Evolutionary conservation across 352 stramenopile species (phyloP).

Genomic region (Globisporangium sylvaticum): DNA sequence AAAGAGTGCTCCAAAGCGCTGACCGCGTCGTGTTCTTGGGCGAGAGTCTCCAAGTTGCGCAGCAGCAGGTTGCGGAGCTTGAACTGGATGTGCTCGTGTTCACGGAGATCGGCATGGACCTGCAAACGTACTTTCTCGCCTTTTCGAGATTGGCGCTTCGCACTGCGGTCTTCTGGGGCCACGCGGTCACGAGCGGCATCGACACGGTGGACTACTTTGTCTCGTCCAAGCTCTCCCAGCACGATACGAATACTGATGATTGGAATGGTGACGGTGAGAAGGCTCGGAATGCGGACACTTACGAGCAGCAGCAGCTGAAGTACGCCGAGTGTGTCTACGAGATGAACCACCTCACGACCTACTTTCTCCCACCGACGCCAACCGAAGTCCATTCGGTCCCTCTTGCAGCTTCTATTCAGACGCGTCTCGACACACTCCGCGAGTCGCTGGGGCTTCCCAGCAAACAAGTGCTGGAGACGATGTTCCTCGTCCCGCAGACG

Average conservation of each 20-base stretch:
- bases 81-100: slow-evolving; percentile 63
- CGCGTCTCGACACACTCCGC: slow-evolving; percentile 7
- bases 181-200: slow-evolving; percentile 55
- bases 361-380: slow-evolving; percentile 27
- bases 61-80: slow-evolving; percentile 26
- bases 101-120: slow-evolving; percentile 60
- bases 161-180: slow-evolving; percentile 53
- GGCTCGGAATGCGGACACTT: neutral
- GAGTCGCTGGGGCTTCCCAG: slow-evolving; percentile 15
- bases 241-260: neutral
- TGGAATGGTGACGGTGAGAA: neutral
- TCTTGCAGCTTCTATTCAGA: neutral
- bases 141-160: slow-evolving; percentile 44
- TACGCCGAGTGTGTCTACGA: slow-evolving; percentile 56
- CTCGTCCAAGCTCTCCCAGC: slow-evolving; percentile 43
- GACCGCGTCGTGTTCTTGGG: slow-evolving; percentile 16
- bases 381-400: neutral
- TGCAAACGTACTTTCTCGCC: slow-evolving; percentile 49
- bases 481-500: slow-evolving; percentile 62
- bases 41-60: slow-evolving; percentile 21
- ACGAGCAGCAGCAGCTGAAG: slow-evolving; percentile 14
- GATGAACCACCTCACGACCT: slow-evolving; percentile 51
- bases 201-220: slow-evolving; percentile 59
- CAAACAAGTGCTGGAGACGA: slow-evolving; percentile 11
- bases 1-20: slow-evolving; percentile 2